These are phyloP conservation scores for Hirschfeldia incana DNA, from an alignment of 345 rosid species.

Conservation along the genomic window DNA sequence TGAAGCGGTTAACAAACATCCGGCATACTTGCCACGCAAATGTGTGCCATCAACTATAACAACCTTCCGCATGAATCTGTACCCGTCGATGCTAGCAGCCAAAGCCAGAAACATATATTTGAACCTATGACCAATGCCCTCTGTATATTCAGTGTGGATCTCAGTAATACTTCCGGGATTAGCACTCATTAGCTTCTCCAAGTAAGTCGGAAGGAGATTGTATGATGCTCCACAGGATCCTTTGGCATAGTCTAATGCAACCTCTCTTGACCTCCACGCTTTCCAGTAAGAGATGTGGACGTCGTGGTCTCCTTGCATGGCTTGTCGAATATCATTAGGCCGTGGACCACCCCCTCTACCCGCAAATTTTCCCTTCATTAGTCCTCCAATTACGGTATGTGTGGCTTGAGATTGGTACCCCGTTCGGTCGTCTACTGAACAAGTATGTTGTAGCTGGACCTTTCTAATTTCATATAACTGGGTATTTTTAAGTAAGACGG, in stretches of 20 bases:
- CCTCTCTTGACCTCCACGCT: not conserved
- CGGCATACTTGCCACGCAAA: not conserved
- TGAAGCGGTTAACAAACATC: not conserved
- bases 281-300: not conserved
- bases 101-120: not conserved
- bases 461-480: not conserved
- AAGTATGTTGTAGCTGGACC: not conserved
- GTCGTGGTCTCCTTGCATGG: not conserved
- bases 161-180: not conserved
- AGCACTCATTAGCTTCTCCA: not conserved
- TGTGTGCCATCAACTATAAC: not conserved
- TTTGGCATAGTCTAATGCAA: not conserved
- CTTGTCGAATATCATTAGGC: not conserved
- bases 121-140: not conserved
- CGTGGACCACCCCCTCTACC: not conserved
- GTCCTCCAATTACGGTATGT: not conserved
- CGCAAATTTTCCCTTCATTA: not conserved
- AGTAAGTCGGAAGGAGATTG: not conserved
- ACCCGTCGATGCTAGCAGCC: not conserved
- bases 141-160: not conserved
- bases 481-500: not conserved
- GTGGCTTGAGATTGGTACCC: not conserved
- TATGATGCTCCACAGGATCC: not conserved
- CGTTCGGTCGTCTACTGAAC: not conserved
- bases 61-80: not conserved